Base-by-base conservation (phyloP, 129 eudicot species). In the Artemisia argyi region DNA sequence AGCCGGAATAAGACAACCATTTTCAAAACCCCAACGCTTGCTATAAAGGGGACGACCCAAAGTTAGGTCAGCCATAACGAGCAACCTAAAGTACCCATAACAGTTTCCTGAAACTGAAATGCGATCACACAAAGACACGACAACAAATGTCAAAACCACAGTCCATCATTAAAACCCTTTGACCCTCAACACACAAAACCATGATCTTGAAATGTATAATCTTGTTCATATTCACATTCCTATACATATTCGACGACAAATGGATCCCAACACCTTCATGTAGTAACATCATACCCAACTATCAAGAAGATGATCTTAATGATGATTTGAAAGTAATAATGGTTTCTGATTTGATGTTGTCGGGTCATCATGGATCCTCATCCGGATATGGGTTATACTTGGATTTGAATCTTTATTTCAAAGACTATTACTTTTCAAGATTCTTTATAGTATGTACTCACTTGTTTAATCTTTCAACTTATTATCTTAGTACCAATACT, bases 381-480 rank as follows among this genome's bases (percentile, higher is more conserved):
- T 47, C 78, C 19, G 58, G 78, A 46, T 60, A 70, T 47, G 77
- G 80, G 16, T 73, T 24, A 24, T 24, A 24, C 26, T 24, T 24
- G 26, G 26, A 64, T 66, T 61, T 68, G 28, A 79, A 79, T 73
- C 44, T 69, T 62, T 71, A 82, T 73, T 72, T 85, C 72, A 79
- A 84, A 69, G 80, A 82, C 76, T 79, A 71, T 73, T 85, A 72
- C 78, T 79, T 85, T 72, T 79, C 90, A 48, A 76, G 82, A 69
- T 79, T 85, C 81, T 82, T 85, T 17, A 65, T 44, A 72, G 87
- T 85, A 79, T 4, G 81, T 62, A 2, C 12, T 2, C 7, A n/a
- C 18, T 57, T 10, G 7, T 62, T 5, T 24, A 14, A 4, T 2
- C 1, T 19, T 4, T 12, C 1, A 3, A 16, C 59, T n/a, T 57